A percentile compares a stretch with the other conserved stretches of the same genome.
Conservation (phyloP, 176 grass and related monocot genomes). For the Bothriochloa decipiens region DNA sequence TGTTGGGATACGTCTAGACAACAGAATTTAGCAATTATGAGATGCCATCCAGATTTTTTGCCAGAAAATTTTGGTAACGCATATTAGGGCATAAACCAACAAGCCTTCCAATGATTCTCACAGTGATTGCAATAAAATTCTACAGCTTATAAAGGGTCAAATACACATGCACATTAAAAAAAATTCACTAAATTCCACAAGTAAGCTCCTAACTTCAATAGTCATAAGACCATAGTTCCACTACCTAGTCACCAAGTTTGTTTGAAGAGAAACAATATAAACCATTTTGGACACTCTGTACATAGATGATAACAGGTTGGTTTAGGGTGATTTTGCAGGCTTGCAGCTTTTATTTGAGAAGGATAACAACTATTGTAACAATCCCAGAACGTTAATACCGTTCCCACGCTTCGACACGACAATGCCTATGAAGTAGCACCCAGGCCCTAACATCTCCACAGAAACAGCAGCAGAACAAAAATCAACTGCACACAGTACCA, state of each 20-base stretch:
- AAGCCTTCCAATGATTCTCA: background rate
- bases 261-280: background rate
- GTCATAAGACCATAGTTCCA: background rate
- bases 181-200: background rate
- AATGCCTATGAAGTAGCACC: conserved; percentile 3
- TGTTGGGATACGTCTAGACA: background rate
- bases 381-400: background rate
- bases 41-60: background rate
- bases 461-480: background rate
- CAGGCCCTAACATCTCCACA: background rate
- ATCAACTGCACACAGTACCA: background rate
- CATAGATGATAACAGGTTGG: background rate
- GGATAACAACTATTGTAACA: background rate
- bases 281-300: background rate
- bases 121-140: background rate
- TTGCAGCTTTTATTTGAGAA: background rate
- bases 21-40: background rate
- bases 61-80: background rate
- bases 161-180: background rate
- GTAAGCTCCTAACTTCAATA: background rate
- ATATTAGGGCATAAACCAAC: background rate
- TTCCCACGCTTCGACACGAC: background rate
- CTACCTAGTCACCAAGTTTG: background rate
- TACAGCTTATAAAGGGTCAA: background rate
- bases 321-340: background rate